phyloP scores from a whole-genome alignment of 2,329 filamentous ascomycete species.

The Lecanicillium sp. region DNA sequence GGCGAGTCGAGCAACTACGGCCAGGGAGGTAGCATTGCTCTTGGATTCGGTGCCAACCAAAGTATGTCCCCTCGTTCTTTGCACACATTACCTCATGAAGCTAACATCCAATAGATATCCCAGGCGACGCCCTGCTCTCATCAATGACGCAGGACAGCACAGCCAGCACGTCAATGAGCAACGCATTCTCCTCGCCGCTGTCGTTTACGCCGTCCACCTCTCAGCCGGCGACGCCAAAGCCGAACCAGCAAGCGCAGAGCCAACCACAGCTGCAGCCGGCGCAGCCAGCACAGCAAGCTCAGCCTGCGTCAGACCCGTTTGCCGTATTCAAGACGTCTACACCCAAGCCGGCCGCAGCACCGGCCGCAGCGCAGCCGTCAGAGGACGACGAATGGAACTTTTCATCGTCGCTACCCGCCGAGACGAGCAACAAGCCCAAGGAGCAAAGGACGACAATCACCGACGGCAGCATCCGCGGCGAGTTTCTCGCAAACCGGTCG shows the following conservation, averaged over 20 bases:
- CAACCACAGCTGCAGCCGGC: slow-evolving; percentile 36
- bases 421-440: slow-evolving; percentile 43
- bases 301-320: slow-evolving; percentile 41
- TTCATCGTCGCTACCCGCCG: slow-evolving; percentile 70
- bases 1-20: slow-evolving; percentile 55
- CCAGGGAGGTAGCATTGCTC: slow-evolving; percentile 71
- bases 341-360: slow-evolving; percentile 13
- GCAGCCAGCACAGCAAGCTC: slow-evolving; percentile 36
- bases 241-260: slow-evolving; percentile 13
- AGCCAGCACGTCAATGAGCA: slow-evolving; percentile 40
- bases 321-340: slow-evolving; percentile 35
- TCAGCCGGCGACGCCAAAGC: slow-evolving; percentile 46
- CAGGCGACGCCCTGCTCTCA: slow-evolving; percentile 56
- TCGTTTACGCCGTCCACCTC: slow-evolving; percentile 47
- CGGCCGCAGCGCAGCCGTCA: slow-evolving; percentile 24
- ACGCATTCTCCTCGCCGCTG: slow-evolving; percentile 44
- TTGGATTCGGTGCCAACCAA: slow-evolving; percentile 67
- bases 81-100: slow-evolving; percentile 1
- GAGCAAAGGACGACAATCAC: slow-evolving; percentile 60
- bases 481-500: slow-evolving; percentile 61
- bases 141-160: slow-evolving; percentile 55
- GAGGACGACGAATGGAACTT: slow-evolving; percentile 95
- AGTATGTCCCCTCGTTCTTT: slow-evolving; percentile 39
- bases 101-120: slow-evolving; percentile 44
- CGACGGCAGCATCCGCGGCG: slow-evolving; percentile 62